Percentiles rank a stretch among this genome's conserved stretches.
phyloP scores from a whole-genome alignment of 1,139 yeast genomes.

The Saccharomyces hybrid region DNA sequence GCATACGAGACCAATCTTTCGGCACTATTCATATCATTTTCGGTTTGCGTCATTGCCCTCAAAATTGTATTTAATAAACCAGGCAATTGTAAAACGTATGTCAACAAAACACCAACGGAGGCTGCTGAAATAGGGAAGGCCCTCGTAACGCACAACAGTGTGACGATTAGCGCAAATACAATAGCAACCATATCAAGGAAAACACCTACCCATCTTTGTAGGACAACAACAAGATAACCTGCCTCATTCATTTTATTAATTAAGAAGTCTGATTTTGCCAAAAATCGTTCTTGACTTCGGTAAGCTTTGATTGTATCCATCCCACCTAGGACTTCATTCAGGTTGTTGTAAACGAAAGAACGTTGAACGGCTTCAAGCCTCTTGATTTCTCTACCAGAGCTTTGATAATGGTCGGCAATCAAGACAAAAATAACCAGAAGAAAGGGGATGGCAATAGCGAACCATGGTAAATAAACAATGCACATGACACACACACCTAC shows the following conservation, averaged over 20 bases:
- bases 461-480: slow-evolving; percentile 70
- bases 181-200: slow-evolving; percentile 52
- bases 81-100: slow-evolving; percentile 53
- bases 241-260: slow-evolving; percentile 68
- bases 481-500: slow-evolving; percentile 61
- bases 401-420: slow-evolving; percentile 59
- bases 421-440: slow-evolving; percentile 41
- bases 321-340: slow-evolving; percentile 70
- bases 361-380: slow-evolving; percentile 73
- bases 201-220: slow-evolving; percentile 74
- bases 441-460: slow-evolving; percentile 62
- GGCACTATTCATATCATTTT: slow-evolving; percentile 80
- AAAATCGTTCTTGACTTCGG: slow-evolving; percentile 44
- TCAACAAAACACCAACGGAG: slow-evolving; percentile 65
- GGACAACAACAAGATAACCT: slow-evolving; percentile 54
- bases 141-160: slow-evolving; percentile 58
- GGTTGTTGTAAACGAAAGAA: slow-evolving; percentile 69
- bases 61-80: slow-evolving; percentile 45
- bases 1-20: slow-evolving; percentile 75
- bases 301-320: slow-evolving; percentile 64
- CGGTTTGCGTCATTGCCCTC: slow-evolving; percentile 58
- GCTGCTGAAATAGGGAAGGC: slow-evolving; percentile 60
- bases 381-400: slow-evolving; percentile 76
- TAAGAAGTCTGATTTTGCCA: slow-evolving; percentile 41
- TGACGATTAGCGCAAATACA: slow-evolving; percentile 38